phyloP scores from a whole-genome alignment of 1,139 yeast genomes.

The Nadsonia starkeyi-henricii region DNA sequence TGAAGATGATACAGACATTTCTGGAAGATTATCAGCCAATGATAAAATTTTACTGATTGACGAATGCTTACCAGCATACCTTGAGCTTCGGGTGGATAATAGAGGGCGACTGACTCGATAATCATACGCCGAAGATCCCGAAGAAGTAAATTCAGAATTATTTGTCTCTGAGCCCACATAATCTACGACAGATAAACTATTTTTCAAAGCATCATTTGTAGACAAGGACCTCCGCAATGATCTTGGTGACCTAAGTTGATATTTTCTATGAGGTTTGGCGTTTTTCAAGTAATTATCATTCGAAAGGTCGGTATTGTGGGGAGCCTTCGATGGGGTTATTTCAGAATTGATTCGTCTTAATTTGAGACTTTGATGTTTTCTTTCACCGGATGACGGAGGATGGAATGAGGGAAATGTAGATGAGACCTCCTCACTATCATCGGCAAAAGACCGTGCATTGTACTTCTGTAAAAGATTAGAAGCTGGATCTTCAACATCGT shows the following conservation, averaged over 20 bases:
- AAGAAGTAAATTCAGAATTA: neutral
- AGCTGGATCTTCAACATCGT: neutral
- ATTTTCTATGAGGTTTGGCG: neutral
- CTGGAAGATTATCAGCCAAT: neutral
- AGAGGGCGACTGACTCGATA: neutral
- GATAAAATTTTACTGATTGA: neutral
- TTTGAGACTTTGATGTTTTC: neutral
- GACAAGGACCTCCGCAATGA: neutral
- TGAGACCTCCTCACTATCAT: neutral
- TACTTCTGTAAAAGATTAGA: neutral
- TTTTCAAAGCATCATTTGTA: neutral
- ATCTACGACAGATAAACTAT: neutral
- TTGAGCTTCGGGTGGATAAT: neutral
- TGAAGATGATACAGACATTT: neutral
- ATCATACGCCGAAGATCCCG: neutral
- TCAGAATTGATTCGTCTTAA: neutral
- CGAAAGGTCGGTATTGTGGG: neutral
- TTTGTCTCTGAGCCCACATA: neutral
- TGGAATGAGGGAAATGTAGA: neutral
- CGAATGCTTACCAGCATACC: neutral
- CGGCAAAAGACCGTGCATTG: neutral
- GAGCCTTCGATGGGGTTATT: neutral
- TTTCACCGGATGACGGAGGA: neutral
- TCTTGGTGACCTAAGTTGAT: neutral
- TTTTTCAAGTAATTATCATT: neutral